Base-by-base conservation (phyloP, 2,329 filamentous ascomycete species). In the Penicillium sp. region DNA sequence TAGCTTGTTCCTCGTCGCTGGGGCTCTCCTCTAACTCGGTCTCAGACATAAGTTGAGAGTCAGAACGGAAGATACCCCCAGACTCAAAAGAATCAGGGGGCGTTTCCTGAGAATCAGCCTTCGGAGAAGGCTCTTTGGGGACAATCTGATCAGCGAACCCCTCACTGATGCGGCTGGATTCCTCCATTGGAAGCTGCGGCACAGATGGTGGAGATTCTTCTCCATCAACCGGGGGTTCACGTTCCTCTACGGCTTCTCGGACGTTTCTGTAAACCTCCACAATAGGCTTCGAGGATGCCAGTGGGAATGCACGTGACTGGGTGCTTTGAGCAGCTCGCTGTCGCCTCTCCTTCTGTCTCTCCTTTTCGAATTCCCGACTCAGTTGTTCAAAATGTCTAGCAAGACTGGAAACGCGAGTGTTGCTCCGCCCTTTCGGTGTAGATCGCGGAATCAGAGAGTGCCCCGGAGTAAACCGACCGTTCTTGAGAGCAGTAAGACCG, bases 371-470 rank as follows among this genome's bases (percentile, higher is more conserved):
- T 70, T 99, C 96, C 24, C 93, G 88, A 66, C 92, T 97, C 55
- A 99, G 82, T 73, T 98, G 93, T 74, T 99, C 96, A 70, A 99
- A 98, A 72, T 98, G 95, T 65, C 91, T 91, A 19, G 95, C 91
- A 49, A 99, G 81, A n/a, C 88, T 92, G 9, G 92, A 96, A 2
- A 99, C 95, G 67, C 90, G 90, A 3, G 90, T 86, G 52, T 88
- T 84, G 63, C 87, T 88, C 65, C 84, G 87, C 70, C 87, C 90
- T 49, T 73, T 69, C 50, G 89, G 87, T 27, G 96, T 86, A 26
- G 95, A 95, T 31, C 95, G 87, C 27, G 93, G 93, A 58, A 99
- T 98, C 43, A 93, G 83, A 1, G 95, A 98, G 33, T 82, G 79
- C 0, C 73, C 73, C 4, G 77, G 70, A 4, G 78, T 61, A 43